These are phyloP conservation scores for Botrytis paeoniae DNA, from an alignment of 2,329 filamentous ascomycete species.

Conservation along the genomic window DNA sequence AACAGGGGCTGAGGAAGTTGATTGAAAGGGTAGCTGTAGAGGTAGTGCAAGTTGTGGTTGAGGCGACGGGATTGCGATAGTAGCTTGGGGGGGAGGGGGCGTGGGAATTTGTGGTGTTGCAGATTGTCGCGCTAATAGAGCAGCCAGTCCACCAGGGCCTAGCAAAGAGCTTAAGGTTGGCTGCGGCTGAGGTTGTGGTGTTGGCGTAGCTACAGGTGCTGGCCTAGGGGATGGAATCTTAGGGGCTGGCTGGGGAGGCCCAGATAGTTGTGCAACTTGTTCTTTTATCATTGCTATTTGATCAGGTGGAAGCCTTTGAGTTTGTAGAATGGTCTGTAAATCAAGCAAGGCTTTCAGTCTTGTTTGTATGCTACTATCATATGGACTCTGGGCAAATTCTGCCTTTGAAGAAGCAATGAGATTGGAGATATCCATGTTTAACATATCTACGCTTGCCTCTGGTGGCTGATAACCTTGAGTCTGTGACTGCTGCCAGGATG, in stretches of 20 bases:
- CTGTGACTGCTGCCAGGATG: constrained; percentile 37
- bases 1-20: constrained; percentile 35
- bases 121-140: constrained; percentile 54
- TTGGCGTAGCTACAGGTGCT: constrained; percentile 32
- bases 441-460: constrained; percentile 64
- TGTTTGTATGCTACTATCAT: constrained; percentile 72
- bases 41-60: constrained; percentile 45
- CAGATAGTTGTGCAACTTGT: constrained; percentile 71
- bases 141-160: constrained; percentile 45
- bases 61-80: constrained; percentile 49
- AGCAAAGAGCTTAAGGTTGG: constrained; percentile 56
- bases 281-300: constrained; percentile 81
- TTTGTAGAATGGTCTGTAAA: constrained; percentile 76
- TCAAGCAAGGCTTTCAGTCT: constrained; percentile 83
- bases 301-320: constrained; percentile 72
- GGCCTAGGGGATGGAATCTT: constrained; percentile 39
- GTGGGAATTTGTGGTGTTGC: constrained; percentile 50
- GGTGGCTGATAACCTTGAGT: constrained; percentile 34
- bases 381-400: constrained; percentile 72
- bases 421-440: constrained; percentile 80
- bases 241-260: constrained; percentile 37
- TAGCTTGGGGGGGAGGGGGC: constrained; percentile 41
- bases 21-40: constrained; percentile 27
- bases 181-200: constrained; percentile 31
- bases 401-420: constrained; percentile 70